These are phyloP conservation scores for Panaeolus cyanescens DNA, from an alignment of 768 basidiomycete genomes.

Conservation along the genomic window DNA sequence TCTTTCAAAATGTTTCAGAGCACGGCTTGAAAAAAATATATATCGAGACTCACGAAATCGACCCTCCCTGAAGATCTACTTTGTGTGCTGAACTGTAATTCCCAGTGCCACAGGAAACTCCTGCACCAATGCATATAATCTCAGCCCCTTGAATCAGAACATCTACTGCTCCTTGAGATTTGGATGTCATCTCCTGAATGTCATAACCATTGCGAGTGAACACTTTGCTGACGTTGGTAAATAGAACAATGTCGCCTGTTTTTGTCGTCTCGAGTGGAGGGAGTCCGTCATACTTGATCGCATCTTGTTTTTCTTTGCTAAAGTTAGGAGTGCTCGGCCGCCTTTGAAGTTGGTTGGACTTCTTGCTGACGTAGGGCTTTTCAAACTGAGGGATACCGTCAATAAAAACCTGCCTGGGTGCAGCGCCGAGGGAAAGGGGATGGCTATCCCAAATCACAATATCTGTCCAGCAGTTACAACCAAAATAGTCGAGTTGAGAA, in stretches of 20 bases:
- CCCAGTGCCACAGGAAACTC: conserved; percentile 22
- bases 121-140: conserved; percentile 52
- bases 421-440: conserved; percentile 75
- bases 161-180: conserved; percentile 26
- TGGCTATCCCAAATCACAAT: conserved; percentile 78
- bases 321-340: conserved; percentile 61
- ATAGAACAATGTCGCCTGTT: conserved; percentile 46
- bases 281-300: conserved; percentile 62
- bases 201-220: conserved; percentile 35
- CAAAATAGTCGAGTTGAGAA: not conserved
- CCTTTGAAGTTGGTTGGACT: conserved; percentile 55
- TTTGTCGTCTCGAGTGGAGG: conserved; percentile 57
- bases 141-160: conserved; percentile 57
- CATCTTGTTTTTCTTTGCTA: conserved; percentile 53
- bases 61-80: conserved; percentile 69
- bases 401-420: conserved; percentile 81
- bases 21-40: conserved; percentile 19
- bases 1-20: conserved; percentile 26
- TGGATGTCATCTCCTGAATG: conserved; percentile 32
- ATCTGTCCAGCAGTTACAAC: conserved; percentile 35
- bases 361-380: conserved; percentile 44
- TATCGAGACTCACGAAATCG: conserved; percentile 52
- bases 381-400: conserved; percentile 78
- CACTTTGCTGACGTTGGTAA: conserved; percentile 64
- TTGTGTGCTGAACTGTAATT: conserved; percentile 24